These are phyloP conservation scores for Candida tropicalis DNA, from an alignment of 1,139 yeast genomes.

Conservation along the genomic window DNA sequence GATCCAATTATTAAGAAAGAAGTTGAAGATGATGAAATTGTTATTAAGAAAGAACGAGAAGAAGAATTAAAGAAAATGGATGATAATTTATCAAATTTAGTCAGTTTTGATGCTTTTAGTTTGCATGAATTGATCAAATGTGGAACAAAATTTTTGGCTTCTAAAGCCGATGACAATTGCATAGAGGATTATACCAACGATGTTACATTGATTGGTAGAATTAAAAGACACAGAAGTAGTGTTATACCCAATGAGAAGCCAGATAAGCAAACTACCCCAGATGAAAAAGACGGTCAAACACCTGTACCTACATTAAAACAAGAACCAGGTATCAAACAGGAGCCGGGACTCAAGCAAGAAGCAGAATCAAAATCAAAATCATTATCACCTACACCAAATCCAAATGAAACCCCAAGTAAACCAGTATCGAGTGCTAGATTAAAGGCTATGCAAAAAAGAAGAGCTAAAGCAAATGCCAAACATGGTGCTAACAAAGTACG, in stretches of 20 bases:
- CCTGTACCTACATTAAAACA: constrained; percentile 10
- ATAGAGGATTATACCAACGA: constrained; percentile 16
- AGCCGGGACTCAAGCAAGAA: constrained; percentile 16
- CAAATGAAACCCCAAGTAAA: constrained; percentile 20
- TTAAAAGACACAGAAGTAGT: constrained; percentile 33
- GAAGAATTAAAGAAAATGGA: constrained; percentile 51
- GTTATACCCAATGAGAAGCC: constrained; percentile 15
- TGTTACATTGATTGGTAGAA: constrained; percentile 30
- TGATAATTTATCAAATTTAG: constrained; percentile 49
- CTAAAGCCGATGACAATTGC: constrained; percentile 55
- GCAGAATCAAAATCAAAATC: constrained; percentile 11
- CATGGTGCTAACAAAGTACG: constrained; percentile 51
- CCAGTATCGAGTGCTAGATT: constrained; percentile 71
- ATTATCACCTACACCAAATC: constrained; percentile 16
- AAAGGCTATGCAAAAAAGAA: constrained; percentile 91
- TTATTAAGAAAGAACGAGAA: constrained; percentile 46
- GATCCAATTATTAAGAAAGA: constrained; percentile 19
- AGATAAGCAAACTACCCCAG: constrained; percentile 12
- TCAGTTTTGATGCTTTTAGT: constrained; percentile 65
- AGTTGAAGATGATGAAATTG: constrained; percentile 25
- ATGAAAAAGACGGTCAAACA: constrained; percentile 3
- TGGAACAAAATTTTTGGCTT: constrained; percentile 72
- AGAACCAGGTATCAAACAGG: constrained; percentile 9
- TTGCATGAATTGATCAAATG: constrained; percentile 64
- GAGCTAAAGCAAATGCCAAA: constrained; percentile 82